phyloP scores from a whole-genome alignment of 129 eudicot genomes.

The Helianthus annuus region HanXRQr2.0-SUNRISE NC_035447.2:103956133-103956632 shows the following conservation, averaged over 20 bases:
- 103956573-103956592: too few species aligned
- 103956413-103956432: not conserved
- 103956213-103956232: too few species aligned
- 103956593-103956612: too few species aligned
- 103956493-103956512: not conserved
- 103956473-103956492: not conserved
- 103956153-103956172: conserved; percentile 87
- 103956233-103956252: too few species aligned
- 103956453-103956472: not conserved
- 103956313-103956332: too few species aligned
- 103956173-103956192: conserved; percentile 79
- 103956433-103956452: not conserved
- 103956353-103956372: not conserved
- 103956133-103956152: conserved; percentile 85
- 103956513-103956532: not conserved
- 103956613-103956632: too few species aligned
- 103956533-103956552: not conserved
- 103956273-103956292: too few species aligned
- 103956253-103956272: too few species aligned
- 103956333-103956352: not conserved
- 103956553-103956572: not conserved
- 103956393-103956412: conserved; percentile 1
- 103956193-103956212: conserved; percentile 47
- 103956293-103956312: too few species aligned
- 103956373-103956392: not conserved